phyloP scores from a whole-genome alignment of 148 eudicot genomes.

The Heliosperma pusillum region DNA sequence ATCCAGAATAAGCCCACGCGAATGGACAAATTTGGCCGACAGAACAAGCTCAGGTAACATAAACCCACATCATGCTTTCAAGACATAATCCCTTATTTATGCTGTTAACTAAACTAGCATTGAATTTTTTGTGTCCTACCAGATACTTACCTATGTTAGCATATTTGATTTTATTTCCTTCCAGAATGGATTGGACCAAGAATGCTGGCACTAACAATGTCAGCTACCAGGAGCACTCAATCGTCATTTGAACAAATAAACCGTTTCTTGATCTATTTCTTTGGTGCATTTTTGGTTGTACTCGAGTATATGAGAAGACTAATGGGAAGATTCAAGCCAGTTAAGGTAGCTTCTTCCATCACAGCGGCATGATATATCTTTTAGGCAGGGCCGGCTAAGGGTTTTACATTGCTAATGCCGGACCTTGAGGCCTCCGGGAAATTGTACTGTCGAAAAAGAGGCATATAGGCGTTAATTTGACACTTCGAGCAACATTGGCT shows the following conservation, averaged over 20 bases:
- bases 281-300: constrained; percentile 59
- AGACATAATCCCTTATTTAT: neutral
- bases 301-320: constrained; percentile 54
- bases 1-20: constrained; percentile 44
- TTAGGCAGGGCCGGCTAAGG: neutral
- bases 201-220: constrained; percentile 30
- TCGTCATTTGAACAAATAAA: constrained; percentile 45
- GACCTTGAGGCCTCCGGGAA: neutral
- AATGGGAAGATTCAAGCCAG: constrained; percentile 61
- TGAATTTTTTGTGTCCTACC: neutral
- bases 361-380: constrained; percentile 33
- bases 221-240: constrained; percentile 34
- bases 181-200: constrained; percentile 47
- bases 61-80: neutral
- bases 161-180: constrained; percentile 16
- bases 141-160: neutral
- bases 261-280: constrained; percentile 42
- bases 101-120: neutral
- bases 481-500: neutral
- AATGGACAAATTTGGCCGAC: constrained; percentile 75
- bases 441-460: neutral
- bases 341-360: constrained; percentile 50
- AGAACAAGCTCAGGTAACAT: constrained; percentile 51
- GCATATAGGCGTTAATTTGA: neutral
- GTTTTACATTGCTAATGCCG: neutral